Evolutionary conservation across 1,284 basidiomycete genomes (phyloP).

Genomic region (Grifola frondosa): DNA sequence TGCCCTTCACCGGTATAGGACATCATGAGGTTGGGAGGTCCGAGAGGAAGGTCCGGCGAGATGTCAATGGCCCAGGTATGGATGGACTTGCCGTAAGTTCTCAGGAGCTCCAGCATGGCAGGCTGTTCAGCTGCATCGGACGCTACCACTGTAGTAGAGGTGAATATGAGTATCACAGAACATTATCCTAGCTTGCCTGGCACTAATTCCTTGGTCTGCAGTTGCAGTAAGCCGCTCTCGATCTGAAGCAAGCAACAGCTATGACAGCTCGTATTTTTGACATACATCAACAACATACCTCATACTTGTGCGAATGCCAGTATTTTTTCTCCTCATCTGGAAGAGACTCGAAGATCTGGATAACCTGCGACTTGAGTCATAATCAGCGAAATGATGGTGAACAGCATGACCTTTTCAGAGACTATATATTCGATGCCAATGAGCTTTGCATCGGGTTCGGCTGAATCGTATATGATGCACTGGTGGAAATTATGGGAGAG

Average conservation of each 20-base stretch:
- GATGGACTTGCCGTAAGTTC: conserved; percentile 53
- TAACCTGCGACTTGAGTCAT: neutral
- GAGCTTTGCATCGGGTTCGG: conserved; percentile 42
- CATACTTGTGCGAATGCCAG: conserved; percentile 47
- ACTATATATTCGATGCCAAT: conserved; percentile 57
- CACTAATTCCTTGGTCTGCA: conserved; percentile 40
- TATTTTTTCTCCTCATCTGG: conserved; percentile 46
- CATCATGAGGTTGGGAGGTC: conserved; percentile 49
- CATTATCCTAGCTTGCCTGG: conserved; percentile 32
- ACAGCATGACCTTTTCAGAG: conserved; percentile 33
- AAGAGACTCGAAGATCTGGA: conserved; percentile 39
- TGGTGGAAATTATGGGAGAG: conserved; percentile 33
- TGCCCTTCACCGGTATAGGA: conserved; percentile 41
- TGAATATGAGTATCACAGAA: neutral
- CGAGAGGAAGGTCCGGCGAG: conserved; percentile 47
- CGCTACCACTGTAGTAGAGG: conserved; percentile 26
- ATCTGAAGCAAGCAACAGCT: conserved; percentile 28
- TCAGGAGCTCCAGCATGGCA: conserved; percentile 47
- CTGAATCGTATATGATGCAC: conserved; percentile 46
- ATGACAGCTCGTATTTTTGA: neutral
- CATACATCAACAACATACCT: conserved; percentile 13
- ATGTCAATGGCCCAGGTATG: conserved; percentile 48
- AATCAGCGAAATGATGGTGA: neutral
- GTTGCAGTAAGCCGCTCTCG: conserved; percentile 48
- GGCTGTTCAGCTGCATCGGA: conserved; percentile 44